Evolutionary conservation across 1,139 yeast genomes (phyloP), one percentile per base, ranked within the genome.

Genomic region (Candida sanyaensis): DNA sequence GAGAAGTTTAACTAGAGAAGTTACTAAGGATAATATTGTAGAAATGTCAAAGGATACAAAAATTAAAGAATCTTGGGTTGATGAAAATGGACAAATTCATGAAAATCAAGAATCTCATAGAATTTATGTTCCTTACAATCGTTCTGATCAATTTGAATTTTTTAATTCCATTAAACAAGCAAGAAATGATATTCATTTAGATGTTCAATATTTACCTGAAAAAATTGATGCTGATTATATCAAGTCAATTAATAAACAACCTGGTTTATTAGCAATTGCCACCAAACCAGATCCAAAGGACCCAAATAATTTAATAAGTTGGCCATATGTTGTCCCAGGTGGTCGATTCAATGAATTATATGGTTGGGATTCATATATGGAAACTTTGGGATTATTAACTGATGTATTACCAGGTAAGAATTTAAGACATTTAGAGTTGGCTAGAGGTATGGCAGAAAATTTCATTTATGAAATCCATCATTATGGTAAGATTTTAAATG

Each of bases 281-380:
- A 81, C 90, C 73, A 70, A 70, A 47, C 74, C 69, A 17, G 78
- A 75, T 52, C 75, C 77, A n/a, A 59, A 70, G 24, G 77, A 82
- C 54, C 82, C 85, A 2, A 45, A 48, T 1, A 75, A 78, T 21
- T 65, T 88, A 44, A 71, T 79, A 39, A 89, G 90, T 30, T 85
- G 81, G 60, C 97, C 97, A 0, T 93, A 92, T 64, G 88, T 90
- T 23, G 99, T 93, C 9, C 99, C 99, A 0, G 99, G 99, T 12
- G 99, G 99, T 21, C 75, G 99, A 53, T 93, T 93, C 67, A 95
- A 95, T 66, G 99, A 93, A 67, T 78, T 91, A 48, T 93, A 93
- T 61, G 99, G 99, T 7, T 93, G 99, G 99, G 99, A 93, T 65
- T 90, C 97, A 1, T 93, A 93, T 63, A 88, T 95, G 86, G 93